Evolutionary conservation across 2,329 filamentous ascomycete species (phyloP), one percentile per base, ranked within the genome.

Genomic region (Catunica adiposa): DNA sequence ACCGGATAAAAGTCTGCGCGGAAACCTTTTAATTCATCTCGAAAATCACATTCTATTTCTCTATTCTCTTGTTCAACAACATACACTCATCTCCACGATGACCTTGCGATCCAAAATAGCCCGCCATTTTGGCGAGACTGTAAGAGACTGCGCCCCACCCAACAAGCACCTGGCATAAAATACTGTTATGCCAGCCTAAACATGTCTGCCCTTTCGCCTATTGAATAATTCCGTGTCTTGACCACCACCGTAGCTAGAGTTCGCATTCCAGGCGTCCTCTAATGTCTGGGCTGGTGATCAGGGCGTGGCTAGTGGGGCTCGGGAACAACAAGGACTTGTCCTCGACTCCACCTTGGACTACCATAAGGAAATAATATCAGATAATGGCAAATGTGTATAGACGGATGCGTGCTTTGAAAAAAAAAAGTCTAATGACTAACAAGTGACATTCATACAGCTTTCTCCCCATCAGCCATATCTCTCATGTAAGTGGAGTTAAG

Each of bases 71-170:
- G n/a, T 11, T 5, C 29, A 34, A 5, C 5, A 5, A 34, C 11
- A 34, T 34, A 34, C 29, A 20, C 23, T 9, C 23, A n/a, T 25
- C 15, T n/a, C 9, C 37, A 40, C 44, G 26, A 65, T 65, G 64
- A 63, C 64, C 26, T 64, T 66, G 57, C 61, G 64, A 31, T 58
- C 56, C 51, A 64, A 66, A 29, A 69, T 74, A 65, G 71, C 70
- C 56, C 72, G 72, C 64, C 71, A 71, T 54, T 72, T 74, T 61
- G 72, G 72, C 64, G 71, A 73, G 61, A 69, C 70, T 61, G 70
- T 73, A 69, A 63, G 70, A 20, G 26, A 25, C 29, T 51, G 48
- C 48, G 48, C 48, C 48, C 17, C 26, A 17, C n/a, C n/a, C 26
- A 29, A 51, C 26, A 17, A 51, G 14, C 26, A 17, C 17, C 23